These are phyloP conservation scores for Sphaerulina populicola DNA, from an alignment of 2,329 filamentous ascomycete species.

Conservation along the genomic window DNA sequence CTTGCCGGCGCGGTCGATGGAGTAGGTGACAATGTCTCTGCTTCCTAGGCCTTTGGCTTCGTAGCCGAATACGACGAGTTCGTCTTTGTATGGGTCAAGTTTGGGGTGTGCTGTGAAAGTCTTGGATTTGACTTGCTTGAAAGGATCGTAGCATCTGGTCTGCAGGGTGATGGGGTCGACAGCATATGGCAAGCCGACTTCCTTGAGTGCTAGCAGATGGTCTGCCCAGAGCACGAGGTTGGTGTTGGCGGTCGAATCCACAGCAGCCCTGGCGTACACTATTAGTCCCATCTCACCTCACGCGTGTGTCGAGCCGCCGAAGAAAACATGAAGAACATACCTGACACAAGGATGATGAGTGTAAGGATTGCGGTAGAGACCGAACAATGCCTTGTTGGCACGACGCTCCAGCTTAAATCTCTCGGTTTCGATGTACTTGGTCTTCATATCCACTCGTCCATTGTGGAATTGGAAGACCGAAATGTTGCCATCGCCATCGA, in stretches of 20 bases:
- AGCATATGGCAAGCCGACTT: conserved; percentile 36
- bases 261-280: conserved; percentile 22
- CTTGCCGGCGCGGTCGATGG: conserved; percentile 33
- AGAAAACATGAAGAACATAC: conserved; percentile 5
- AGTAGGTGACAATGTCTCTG: conserved; percentile 36
- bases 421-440: conserved; percentile 39
- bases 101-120: conserved; percentile 42
- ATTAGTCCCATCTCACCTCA: not conserved
- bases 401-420: conserved; percentile 35
- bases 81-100: conserved; percentile 37
- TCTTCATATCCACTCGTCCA: conserved; percentile 38
- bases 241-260: conserved; percentile 51
- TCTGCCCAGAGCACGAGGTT: conserved; percentile 52
- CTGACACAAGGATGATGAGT: conserved; percentile 36
- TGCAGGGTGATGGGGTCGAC: conserved; percentile 37
- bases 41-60: conserved; percentile 33
- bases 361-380: conserved; percentile 50
- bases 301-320: not conserved
- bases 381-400: conserved; percentile 41
- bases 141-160: conserved; percentile 35
- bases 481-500: conserved; percentile 41
- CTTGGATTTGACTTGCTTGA: conserved; percentile 32
- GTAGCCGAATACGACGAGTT: conserved; percentile 38
- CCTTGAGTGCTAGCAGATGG: conserved; percentile 47
- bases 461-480: conserved; percentile 38